Base-by-base conservation (phyloP, 2,329 filamentous ascomycete genomes). In the Colletotrichum gigasporum region DNA sequence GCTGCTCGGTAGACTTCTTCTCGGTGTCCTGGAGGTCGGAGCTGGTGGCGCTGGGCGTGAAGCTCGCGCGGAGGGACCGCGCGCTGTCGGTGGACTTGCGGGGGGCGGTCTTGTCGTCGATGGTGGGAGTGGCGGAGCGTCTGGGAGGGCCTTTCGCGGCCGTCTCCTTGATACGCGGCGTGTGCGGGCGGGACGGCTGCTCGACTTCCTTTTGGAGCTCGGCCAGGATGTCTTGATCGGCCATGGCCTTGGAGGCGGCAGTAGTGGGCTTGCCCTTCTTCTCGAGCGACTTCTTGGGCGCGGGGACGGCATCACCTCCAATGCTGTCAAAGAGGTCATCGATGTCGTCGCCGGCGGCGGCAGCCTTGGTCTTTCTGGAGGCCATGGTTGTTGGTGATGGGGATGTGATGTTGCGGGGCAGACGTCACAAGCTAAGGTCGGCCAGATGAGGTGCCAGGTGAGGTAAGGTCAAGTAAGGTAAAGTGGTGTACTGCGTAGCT, bases 11-110 rank as follows among this genome's bases (percentile, higher is more conserved):
- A 4, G 79, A 67, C 72, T 82, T 85, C 77, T 83, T 87, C 71
- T 87, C 86, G 32, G 78, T 73, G 67, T 89, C 86, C 59, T 87
- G 85, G 6, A 85, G 80, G 65, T 90, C 87, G 57, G 86, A 85
- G 79, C 86, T 88, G 4, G 88, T 87, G 28, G 86, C 87, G 69
- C 87, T 90, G 9, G 90, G 87, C 1, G 91, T 93, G 72, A 91
- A 88, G 77, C 87, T 90, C 53, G 90, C 86, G 72, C 91, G 90
- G 72, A 90, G 87, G 52, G 90, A 90, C 52, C 90, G 83, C 51
- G 87, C 83, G 74, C 91, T 95, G 71, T 97, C 94, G 63, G 83
- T 91, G 12, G 93, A 96, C 78, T 92, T 94, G 74, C 92, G 86
- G 61, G 77, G 73, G 37, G 72, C 71, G 35, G 74, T 73, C 71